phyloP scores from a whole-genome alignment of 805 yeast species.

The Yamadazyma tumulicola region DNA sequence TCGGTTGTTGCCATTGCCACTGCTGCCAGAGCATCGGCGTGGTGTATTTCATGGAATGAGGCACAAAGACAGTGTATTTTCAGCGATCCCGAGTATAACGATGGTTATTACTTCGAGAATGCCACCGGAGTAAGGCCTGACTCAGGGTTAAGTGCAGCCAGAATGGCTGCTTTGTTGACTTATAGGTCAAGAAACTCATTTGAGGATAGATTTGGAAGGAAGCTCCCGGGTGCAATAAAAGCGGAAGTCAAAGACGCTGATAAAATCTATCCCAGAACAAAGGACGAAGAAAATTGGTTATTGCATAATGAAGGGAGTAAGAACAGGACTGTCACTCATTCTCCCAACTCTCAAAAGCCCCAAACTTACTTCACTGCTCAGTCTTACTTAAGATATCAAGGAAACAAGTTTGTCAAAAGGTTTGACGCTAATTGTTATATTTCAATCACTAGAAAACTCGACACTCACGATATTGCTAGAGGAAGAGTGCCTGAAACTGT shows the following conservation, averaged over 20 bases:
- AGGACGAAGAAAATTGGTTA: conserved; percentile 72
- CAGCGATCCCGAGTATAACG: conserved; percentile 89
- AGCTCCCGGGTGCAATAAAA: conserved; percentile 24
- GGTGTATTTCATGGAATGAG: conserved; percentile 99
- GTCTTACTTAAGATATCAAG: conserved; percentile 91
- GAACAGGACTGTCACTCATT: conserved; percentile 1
- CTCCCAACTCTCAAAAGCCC: conserved; percentile 8
- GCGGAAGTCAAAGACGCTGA: conserved; percentile 21
- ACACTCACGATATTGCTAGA: conserved; percentile 91
- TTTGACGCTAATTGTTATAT: conserved; percentile 98
- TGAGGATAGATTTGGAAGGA: conserved; percentile 89
- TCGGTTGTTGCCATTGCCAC: conserved; percentile 84
- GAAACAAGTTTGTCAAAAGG: conserved; percentile 80
- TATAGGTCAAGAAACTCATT: conserved; percentile 91
- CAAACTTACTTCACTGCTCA: conserved; percentile 88
- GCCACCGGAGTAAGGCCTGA: conserved; percentile 67
- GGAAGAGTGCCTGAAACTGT: conserved; percentile 49
- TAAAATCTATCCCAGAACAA: conserved; percentile 41
- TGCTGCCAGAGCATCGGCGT: conserved; percentile 90
- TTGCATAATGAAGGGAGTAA: conserved; percentile 83
- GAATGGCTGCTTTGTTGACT: conserved; percentile 94
- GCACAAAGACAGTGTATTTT: conserved; percentile 96
- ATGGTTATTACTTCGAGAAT: conserved; percentile 74
- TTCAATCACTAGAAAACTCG: conserved; percentile 87
- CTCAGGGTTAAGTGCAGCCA: conserved; percentile 89